Base-by-base conservation (phyloP, 164 flowering plant species). In the Amborella trichopoda region DNA sequence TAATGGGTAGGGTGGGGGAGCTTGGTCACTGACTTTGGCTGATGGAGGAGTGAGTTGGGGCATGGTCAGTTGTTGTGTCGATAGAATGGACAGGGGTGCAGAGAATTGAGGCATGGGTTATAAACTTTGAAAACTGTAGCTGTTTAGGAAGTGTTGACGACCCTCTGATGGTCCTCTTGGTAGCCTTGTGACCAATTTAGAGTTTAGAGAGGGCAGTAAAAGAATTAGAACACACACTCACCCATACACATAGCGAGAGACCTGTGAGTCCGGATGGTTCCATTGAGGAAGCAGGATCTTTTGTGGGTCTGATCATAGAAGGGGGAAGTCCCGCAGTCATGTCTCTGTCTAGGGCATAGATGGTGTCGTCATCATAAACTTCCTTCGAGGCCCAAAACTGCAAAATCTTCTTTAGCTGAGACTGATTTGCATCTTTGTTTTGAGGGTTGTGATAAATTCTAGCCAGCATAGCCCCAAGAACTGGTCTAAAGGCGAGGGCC, bases 341-440 rank as follows among this genome's bases (percentile, higher is more conserved):
- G 64, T 93, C 99, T 53, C 72, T 60, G 68, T 89, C 90, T 48
- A 88, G 65, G 17, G 38, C 61, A 56, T 64, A 66, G 48, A 93
- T 78, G 17, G 87, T 77, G 49, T 84, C 94, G 46, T 69, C 78
- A 58, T 88, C 95, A 66, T 65, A 93, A 60, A 93, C 94, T 58
- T 88, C 95, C 59, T 88, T 93, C 14, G 99, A 74, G 30, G 76
- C 91, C 99, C 99, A 93, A 56, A 93, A 93, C 63, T 88, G 89
- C 26, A 93, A 34, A 23, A 93, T 81, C 60, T 85, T 79, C 74
- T 88, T 86, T 51, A 93, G 59, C 20, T 87, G 79, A 46, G 88
- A 68, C 59, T 80, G 96, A 59, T 85, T 88, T 55, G 80, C 96
- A 50, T 88, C 96, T 69, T 72, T 82, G 53, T 84, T 81, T 18